Percentiles rank a stretch among this genome's conserved stretches.
Evolutionary conservation across 2,329 filamentous ascomycete genomes (phyloP).

Genomic region (Thelonectria blattea): DNA sequence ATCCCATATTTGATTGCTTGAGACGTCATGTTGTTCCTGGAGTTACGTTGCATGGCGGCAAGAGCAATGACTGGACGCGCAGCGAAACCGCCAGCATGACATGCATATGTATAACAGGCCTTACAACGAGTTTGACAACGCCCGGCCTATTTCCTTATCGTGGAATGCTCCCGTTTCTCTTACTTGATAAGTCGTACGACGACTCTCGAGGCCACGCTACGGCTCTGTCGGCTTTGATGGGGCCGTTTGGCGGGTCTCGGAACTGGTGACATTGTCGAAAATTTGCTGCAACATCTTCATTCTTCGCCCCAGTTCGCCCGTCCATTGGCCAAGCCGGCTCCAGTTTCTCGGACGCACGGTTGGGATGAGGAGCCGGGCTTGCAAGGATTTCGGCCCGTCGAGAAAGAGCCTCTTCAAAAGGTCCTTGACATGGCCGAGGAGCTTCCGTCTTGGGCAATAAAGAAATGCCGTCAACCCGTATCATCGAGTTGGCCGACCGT

Average conservation of each 20-base stretch:
- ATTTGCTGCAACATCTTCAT: conserved; percentile 26
- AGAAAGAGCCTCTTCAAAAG: conserved; percentile 22
- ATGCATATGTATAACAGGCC: neutral
- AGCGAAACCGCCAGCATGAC: neutral
- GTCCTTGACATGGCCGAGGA: conserved; percentile 5
- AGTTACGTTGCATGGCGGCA: neutral
- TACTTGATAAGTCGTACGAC: conserved; percentile 27
- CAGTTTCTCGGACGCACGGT: conserved; percentile 7
- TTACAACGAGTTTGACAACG: neutral
- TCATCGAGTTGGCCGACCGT: neutral
- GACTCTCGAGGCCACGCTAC: conserved; percentile 14
- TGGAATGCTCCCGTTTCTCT: neutral
- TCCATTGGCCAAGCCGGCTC: conserved; percentile 17
- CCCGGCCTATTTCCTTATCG: conserved; percentile 10
- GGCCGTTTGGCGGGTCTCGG: conserved; percentile 1
- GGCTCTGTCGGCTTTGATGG: conserved; percentile 29
- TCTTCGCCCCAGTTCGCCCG: neutral
- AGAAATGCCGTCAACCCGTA: conserved; percentile 6
- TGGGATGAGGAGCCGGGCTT: neutral
- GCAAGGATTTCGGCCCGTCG: conserved; percentile 13
- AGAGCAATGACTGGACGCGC: neutral
- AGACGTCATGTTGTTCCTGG: neutral
- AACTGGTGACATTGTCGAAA: conserved; percentile 36
- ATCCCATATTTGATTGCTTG: neutral
- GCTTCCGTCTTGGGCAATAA: conserved; percentile 15